Base-by-base conservation (phyloP, 257 asterid species). In the Solanum okadae region DNA sequence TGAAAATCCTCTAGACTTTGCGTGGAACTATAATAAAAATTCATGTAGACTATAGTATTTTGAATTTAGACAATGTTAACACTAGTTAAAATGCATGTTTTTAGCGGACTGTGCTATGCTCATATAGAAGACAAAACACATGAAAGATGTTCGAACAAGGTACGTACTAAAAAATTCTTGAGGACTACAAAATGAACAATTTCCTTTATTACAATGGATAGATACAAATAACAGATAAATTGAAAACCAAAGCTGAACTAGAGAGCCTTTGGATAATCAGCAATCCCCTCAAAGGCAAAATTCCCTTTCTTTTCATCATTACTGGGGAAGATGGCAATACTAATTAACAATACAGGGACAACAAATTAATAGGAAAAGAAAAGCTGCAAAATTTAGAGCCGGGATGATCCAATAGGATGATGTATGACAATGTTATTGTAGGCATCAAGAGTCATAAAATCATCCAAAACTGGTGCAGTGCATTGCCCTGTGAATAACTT, bases 391-490 rank as follows among this genome's bases (percentile, higher is more conserved):
- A 10, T 83, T 91, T 85, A 96, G 77, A 96, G 98, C 92, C 86
- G 93, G 10, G 98, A 92, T 27, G 93, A 63, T 56, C 92, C 95
- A 9, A 40, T 49, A 2, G 98, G 98, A 65, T 93, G 93, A 89
- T 94, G 96, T n/a, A 92, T 44, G 63, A 94, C 99, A 38, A 96
- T 94, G 87, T 91, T 70, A 84, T 94, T 94, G 70, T 97, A 97
- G 1, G 99, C 99, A 91, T 94, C 97, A 20, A 95, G 95, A 3
- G 98, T 95, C 75, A 97, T 91, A 83, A 97, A 97, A 90, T 97
- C 99, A 91, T 97, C 98, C 94, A 97, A 87, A 1, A 42, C 63
- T 6, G 90, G 61, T 4, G 96, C 92, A 72, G 92, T 93, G 91
- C 99, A 96, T 88, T 96, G 99, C 93, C 89, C 88, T 0, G 90